Base-by-base conservation (phyloP, 163 green algal genomes). In the Trebouxia gelatinosa region DNA sequence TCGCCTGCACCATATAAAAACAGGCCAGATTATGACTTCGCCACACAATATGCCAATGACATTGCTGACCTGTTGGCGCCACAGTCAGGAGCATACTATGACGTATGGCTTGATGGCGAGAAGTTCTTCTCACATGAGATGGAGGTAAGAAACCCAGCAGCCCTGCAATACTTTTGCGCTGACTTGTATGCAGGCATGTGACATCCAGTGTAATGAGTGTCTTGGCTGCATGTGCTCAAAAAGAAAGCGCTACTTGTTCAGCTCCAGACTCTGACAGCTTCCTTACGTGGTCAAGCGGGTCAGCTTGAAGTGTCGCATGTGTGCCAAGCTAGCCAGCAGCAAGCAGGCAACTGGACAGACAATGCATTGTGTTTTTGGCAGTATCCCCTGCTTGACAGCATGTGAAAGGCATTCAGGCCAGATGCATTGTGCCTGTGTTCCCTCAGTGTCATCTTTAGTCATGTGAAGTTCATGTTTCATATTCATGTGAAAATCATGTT, bases 31-130 rank as follows among this genome's bases (percentile, higher is more conserved):
- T 99, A 99, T 83, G 57, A 85, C 67, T 51, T 86, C n/a, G 90
- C 87, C 5, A 82, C 91, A 74, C 83, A 95, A 84, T 83, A 91
- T 26, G 93, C 94, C 21, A 92, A 98, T 48, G 91, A 99, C 85
- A 89, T 99, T 32, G 96, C 95, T 7, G 94, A 98, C 80, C 88
- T 99, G 83, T 90, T 99, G 75, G 96, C 94, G 26, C 96, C 96
- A 0, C 96, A 99, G 89, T 93, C 87, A 9, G 96, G 96, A 38
- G 93, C 95, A 2, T 99, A 99, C 88, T 99, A 99, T 82, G 96
- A 99, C 79, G 91, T 99, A 23, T 99, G 96, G 96, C 93, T 99
- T 3, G 95, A 99, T 76, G 96, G 95, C 43, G 95, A 98, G 90
- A 97, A 98, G 89, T 98, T 98, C 78, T 91, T 97, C 75, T 88